Evolutionary conservation across 352 stramenopile species (phyloP).

Genomic region (Pythium rhizo-oryzae): DNA sequence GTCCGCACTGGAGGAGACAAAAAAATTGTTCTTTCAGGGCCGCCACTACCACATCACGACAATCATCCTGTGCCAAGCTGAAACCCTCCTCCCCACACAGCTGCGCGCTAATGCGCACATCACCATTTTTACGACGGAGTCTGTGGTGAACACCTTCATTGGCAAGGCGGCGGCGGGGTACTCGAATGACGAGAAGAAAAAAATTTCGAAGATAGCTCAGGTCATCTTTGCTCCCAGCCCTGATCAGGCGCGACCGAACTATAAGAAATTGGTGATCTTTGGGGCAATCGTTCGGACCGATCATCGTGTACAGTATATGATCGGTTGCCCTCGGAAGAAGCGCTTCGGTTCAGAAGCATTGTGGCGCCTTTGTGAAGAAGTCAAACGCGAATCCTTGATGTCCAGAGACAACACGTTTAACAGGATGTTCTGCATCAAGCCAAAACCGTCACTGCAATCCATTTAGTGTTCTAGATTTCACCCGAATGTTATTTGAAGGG

Average conservation of each 20-base stretch:
- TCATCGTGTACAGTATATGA: neutral
- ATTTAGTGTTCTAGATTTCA: too few species aligned
- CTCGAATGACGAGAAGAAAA: slow-evolving; percentile 1
- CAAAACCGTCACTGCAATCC: too few species aligned
- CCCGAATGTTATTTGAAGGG: too few species aligned
- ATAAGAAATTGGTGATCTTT: slow-evolving; percentile 3
- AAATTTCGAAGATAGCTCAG: neutral
- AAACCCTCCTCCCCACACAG: neutral
- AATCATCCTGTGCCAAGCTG: neutral
- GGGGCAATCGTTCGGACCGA: neutral
- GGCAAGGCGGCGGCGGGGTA: neutral
- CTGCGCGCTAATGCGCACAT: neutral
- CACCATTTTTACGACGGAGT: neutral
- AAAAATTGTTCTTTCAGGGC: neutral
- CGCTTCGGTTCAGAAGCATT: neutral
- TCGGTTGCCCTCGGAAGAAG: neutral
- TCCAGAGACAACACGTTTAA: too few species aligned
- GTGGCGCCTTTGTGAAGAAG: neutral
- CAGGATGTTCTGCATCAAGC: too few species aligned
- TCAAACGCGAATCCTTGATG: too few species aligned
- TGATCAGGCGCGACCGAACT: neutral
- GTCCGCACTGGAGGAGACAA: neutral
- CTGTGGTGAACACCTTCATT: neutral
- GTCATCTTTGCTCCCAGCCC: neutral
- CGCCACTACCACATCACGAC: neutral